These are phyloP conservation scores for Mrakia frigida DNA, from an alignment of 768 basidiomycete genomes.

Conservation along the genomic window DNA sequence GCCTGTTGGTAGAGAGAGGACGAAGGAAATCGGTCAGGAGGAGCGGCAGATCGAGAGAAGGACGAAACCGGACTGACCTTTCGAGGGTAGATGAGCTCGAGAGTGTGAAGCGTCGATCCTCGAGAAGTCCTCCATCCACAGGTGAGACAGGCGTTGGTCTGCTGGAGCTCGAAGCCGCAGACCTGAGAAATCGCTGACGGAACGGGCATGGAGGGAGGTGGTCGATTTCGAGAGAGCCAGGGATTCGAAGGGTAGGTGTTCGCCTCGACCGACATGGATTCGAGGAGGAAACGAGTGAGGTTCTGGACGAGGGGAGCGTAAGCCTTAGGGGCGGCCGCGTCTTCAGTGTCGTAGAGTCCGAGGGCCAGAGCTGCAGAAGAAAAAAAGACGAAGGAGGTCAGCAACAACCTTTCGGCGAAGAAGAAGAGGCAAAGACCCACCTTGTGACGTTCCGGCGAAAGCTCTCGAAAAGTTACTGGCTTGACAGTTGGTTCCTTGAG, in stretches of 20 bases:
- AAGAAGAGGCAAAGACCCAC: constrained; percentile 47
- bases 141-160: constrained; percentile 63
- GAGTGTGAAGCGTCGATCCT: constrained; percentile 70
- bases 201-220: constrained; percentile 37
- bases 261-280: constrained; percentile 72
- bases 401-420: not conserved
- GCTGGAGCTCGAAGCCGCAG: constrained; percentile 72
- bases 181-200: constrained; percentile 79
- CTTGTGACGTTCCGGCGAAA: constrained; percentile 79
- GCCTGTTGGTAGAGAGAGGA: constrained; percentile 35
- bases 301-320: constrained; percentile 87
- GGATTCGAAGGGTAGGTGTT: constrained; percentile 60
- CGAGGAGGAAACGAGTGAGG: constrained; percentile 89
- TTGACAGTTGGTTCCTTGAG: constrained; percentile 88
- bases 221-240: constrained; percentile 44
- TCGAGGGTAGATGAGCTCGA: constrained; percentile 82
- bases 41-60: constrained; percentile 37
- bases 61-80: constrained; percentile 50
- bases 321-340: constrained; percentile 62
- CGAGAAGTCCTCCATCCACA: constrained; percentile 71
- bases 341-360: constrained; percentile 81
- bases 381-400: not conserved
- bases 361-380: constrained; percentile 56
- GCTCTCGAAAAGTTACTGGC: constrained; percentile 95
- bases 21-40: constrained; percentile 38